Conservation (phyloP, 495 filamentous ascomycete species). For the Parathielavia hyrcaniae region DNA sequence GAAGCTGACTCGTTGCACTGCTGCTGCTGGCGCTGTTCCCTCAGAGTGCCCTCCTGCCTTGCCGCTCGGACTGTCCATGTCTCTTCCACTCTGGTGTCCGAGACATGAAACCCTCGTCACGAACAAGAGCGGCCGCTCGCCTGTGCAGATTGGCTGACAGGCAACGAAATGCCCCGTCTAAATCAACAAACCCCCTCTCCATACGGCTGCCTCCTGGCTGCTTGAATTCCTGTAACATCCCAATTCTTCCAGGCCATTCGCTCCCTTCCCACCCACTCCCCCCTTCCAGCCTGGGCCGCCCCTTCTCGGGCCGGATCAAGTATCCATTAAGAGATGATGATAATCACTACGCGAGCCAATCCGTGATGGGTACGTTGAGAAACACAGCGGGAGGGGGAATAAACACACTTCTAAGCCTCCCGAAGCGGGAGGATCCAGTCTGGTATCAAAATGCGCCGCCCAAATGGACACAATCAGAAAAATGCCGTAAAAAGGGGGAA, state of each 20-base stretch:
- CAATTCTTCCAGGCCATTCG: not conserved
- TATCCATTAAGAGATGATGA: slow-evolving; percentile 8
- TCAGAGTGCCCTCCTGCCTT: not conserved
- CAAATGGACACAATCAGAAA: not conserved
- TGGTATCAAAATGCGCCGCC: slow-evolving; percentile 11
- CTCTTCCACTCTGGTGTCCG: slow-evolving; percentile 1
- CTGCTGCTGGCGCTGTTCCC: not conserved
- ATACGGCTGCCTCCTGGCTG: not conserved
- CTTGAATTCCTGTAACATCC: not conserved
- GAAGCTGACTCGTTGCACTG: not conserved
- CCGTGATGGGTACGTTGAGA: not conserved
- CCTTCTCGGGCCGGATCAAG: not conserved
- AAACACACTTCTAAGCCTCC: not conserved
- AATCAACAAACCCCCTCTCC: not conserved
- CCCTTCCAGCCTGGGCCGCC: not conserved
- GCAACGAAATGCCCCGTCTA: not conserved
- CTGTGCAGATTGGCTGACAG: not conserved
- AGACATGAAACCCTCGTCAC: not conserved
- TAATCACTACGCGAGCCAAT: not conserved
- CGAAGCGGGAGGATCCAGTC: not conserved
- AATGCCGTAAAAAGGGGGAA: not conserved
- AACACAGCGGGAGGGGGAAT: not conserved
- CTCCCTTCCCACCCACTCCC: not conserved
- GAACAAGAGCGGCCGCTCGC: not conserved
- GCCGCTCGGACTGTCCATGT: not conserved